phyloP scores from a whole-genome alignment of 345 rosid genomes.

The Linum usitatissimum region DNA sequence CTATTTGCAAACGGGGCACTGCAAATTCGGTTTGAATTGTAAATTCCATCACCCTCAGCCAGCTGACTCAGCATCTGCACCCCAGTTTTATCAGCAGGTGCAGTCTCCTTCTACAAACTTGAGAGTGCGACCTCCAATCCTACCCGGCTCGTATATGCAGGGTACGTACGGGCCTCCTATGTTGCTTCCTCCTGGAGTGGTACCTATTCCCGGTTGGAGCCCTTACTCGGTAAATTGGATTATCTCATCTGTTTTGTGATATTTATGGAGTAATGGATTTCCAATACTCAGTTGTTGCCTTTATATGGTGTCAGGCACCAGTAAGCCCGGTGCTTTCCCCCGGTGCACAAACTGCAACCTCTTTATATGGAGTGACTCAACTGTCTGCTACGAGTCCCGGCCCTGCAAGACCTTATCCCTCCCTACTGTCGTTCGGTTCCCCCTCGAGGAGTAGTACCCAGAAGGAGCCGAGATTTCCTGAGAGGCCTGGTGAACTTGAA shows the following conservation, averaged over 20 bases:
- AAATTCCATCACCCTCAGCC: constrained; percentile 24
- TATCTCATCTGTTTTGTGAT: constrained; percentile 10
- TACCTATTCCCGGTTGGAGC: constrained; percentile 21
- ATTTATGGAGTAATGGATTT: constrained; percentile 4
- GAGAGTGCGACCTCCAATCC: constrained; percentile 20
- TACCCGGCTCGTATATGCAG: constrained; percentile 20
- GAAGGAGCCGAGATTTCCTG: constrained; percentile 19
- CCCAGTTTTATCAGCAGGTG: constrained; percentile 25
- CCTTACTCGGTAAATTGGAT: constrained; percentile 25
- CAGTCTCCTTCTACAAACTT: constrained; percentile 20
- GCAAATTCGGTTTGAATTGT: constrained; percentile 22
- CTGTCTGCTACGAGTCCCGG: constrained; percentile 14
- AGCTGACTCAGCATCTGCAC: constrained; percentile 20
- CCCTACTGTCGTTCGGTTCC: constrained; percentile 8
- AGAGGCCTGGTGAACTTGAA: constrained; percentile 24
- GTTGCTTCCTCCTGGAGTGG: constrained; percentile 20
- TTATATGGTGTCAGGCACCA: constrained; percentile 12
- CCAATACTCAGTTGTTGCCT: constrained; percentile 2
- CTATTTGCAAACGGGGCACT: constrained; percentile 25
- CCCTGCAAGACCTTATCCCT: constrained; percentile 13
- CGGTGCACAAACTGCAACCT: constrained; percentile 20
- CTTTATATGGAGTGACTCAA: constrained; percentile 17
- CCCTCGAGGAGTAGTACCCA: constrained; percentile 8
- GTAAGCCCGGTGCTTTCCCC: constrained; percentile 23
- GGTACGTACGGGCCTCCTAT: constrained; percentile 13